These are phyloP conservation scores for Rhizophora apiculata DNA, from an alignment of 345 rosid genomes.

Conservation along the genomic window DNA sequence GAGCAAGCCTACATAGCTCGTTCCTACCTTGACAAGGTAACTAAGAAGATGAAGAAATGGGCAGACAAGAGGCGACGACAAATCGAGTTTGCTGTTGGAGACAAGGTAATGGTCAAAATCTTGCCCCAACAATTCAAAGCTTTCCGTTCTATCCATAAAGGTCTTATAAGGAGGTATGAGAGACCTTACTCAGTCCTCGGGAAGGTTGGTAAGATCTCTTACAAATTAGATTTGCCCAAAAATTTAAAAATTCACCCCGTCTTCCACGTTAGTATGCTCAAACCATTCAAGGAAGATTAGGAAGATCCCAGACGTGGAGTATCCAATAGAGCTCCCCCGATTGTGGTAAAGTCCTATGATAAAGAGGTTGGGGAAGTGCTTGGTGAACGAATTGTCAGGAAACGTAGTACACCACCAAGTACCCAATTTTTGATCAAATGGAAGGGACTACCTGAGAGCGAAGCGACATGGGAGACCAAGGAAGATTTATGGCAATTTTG, in stretches of 20 bases:
- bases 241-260: too few species aligned
- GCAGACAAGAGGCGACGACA: neutral
- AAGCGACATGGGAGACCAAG: neutral
- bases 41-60: conserved; percentile 2
- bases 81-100: neutral
- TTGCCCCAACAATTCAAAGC: too few species aligned
- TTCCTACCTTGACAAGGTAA: neutral
- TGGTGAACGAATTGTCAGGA: neutral
- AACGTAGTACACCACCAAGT: neutral
- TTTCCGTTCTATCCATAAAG: too few species aligned
- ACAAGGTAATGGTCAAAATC: neutral
- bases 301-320: too few species aligned
- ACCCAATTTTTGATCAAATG: neutral
- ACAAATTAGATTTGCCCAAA: too few species aligned
- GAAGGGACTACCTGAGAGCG: neutral
- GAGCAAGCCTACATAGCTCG: neutral
- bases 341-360: neutral
- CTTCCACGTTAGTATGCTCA: too few species aligned
- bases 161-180: too few species aligned
- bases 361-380: neutral
- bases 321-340: neutral
- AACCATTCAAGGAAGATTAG: too few species aligned
- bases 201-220: too few species aligned
- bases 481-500: neutral
- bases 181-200: too few species aligned